phyloP scores from a whole-genome alignment of 1,139 yeast species.

The Groenewaldozyma auringiensis region DNA sequence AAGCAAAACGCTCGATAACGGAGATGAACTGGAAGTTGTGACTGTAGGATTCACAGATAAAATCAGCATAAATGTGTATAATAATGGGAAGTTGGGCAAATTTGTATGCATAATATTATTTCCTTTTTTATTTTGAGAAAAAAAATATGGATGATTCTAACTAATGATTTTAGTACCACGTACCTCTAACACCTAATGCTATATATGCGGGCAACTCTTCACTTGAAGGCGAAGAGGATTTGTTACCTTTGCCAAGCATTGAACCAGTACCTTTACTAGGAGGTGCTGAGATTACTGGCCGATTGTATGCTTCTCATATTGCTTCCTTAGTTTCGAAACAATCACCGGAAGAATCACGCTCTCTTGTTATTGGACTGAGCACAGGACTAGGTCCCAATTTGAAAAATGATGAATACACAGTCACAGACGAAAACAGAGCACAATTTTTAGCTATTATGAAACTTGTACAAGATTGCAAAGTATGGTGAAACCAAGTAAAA shows the following conservation, averaged over 20 bases:
- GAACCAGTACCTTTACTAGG: conserved; percentile 33
- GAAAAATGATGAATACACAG: conserved; percentile 13
- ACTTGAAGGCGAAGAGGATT: conserved; percentile 15
- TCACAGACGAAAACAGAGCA: conserved; percentile 24
- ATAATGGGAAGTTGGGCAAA: conserved; percentile 28
- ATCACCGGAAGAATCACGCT: conserved; percentile 30
- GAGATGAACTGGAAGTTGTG: conserved; percentile 26
- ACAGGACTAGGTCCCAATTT: conserved; percentile 26
- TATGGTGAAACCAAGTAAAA: conserved; percentile 24
- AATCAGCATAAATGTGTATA: conserved; percentile 29
- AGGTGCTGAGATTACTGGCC: conserved; percentile 22
- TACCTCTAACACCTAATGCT: not conserved
- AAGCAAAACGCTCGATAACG: conserved; percentile 7
- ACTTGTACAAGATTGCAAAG: conserved; percentile 28
- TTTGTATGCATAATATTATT: too few relatives aligned
- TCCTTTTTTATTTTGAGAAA: too few relatives aligned
- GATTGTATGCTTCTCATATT: conserved; percentile 32
- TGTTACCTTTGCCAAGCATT: conserved; percentile 29
- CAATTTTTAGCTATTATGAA: conserved; percentile 28
- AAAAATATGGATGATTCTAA: too few relatives aligned
- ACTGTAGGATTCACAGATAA: conserved; percentile 29
- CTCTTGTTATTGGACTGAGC: conserved; percentile 33
- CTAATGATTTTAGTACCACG: not conserved
- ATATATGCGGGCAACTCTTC: not conserved
- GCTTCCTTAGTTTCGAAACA: conserved; percentile 32